Conservation (phyloP, 176 grass and related monocot genomes). For the Oryza meridionalis region DNA sequence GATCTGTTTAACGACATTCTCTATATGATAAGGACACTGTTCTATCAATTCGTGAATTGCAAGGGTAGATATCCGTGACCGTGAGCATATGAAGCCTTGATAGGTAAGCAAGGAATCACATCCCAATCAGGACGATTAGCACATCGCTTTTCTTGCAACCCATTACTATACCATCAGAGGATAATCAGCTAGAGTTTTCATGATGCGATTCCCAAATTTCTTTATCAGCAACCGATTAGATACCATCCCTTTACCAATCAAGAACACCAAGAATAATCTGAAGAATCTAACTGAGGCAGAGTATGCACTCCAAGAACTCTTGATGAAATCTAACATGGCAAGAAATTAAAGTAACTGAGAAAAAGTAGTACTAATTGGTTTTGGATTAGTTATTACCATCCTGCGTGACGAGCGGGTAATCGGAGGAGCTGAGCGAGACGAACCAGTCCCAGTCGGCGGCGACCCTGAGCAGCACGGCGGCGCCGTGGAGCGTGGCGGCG, state of each 20-base stretch:
- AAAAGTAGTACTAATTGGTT: no score
- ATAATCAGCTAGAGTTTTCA: neutral
- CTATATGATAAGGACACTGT: neutral
- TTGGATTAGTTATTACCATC: slow-evolving; percentile 43
- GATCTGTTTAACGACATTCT: neutral
- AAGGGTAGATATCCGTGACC: neutral
- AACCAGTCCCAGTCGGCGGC: slow-evolving; percentile 63
- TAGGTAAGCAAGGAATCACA: neutral
- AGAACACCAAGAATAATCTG: neutral
- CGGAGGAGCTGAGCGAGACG: slow-evolving; percentile 61
- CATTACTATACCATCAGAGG: neutral
- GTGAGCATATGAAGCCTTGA: neutral
- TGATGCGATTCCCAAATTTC: neutral
- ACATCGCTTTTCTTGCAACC: neutral
- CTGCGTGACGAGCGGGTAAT: slow-evolving; percentile 73
- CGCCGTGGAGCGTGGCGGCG: slow-evolving; percentile 63
- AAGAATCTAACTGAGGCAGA: slow-evolving; percentile 1
- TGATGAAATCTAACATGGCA: neutral
- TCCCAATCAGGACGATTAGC: neutral
- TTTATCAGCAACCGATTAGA: neutral
- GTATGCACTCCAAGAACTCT: neutral
- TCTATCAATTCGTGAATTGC: neutral
- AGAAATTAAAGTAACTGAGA: neutral
- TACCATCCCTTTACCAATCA: no score
- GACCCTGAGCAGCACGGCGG: slow-evolving; percentile 55